Evolutionary conservation across 768 basidiomycete species (phyloP).

Genomic region (Lactarius sanguifluus): DNA sequence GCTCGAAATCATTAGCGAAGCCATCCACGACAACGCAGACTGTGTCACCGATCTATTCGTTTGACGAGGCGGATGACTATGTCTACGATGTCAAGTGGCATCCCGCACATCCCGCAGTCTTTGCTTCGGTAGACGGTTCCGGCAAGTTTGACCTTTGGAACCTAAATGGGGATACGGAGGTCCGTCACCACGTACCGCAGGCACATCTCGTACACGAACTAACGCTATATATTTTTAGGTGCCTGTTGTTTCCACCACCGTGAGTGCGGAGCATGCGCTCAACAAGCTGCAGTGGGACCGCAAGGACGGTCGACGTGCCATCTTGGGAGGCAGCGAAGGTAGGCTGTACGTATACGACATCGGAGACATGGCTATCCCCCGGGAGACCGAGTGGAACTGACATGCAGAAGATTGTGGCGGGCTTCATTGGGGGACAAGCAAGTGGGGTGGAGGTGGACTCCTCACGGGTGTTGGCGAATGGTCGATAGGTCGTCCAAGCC

Average conservation of each 20-base stretch:
- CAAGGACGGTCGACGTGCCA: conserved; percentile 88
- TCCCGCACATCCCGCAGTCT: conserved; percentile 89
- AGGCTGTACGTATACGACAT: conserved; percentile 93
- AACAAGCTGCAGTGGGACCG: conserved; percentile 97
- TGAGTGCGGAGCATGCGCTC: conserved; percentile 78
- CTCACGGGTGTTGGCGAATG: conserved; percentile 37
- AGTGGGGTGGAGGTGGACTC: conserved; percentile 39
- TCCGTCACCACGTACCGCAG: conserved; percentile 40
- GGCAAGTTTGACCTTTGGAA: conserved; percentile 99
- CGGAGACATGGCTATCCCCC: conserved; percentile 83
- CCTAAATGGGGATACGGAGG: conserved; percentile 94
- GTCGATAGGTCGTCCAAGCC: conserved; percentile 32
- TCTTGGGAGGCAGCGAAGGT: conserved; percentile 90
- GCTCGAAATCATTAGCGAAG: conserved; percentile 74
- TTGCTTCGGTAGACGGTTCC: conserved; percentile 91
- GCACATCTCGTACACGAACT: conserved; percentile 1
- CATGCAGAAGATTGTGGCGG: conserved; percentile 81
- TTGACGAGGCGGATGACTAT: conserved; percentile 98
- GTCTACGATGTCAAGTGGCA: conserved; percentile 99
- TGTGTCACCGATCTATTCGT: conserved; percentile 83
- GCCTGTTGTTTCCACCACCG: conserved; percentile 82
- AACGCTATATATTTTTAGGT: conserved; percentile 52
- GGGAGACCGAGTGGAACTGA: conserved; percentile 95
- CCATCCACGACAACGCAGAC: conserved; percentile 56
- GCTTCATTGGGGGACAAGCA: conserved; percentile 51